Percentiles rank a stretch among this genome's conserved stretches.
Evolutionary conservation across 129 eudicot genomes (phyloP).

Genomic region (Solidago caesia): DNA sequence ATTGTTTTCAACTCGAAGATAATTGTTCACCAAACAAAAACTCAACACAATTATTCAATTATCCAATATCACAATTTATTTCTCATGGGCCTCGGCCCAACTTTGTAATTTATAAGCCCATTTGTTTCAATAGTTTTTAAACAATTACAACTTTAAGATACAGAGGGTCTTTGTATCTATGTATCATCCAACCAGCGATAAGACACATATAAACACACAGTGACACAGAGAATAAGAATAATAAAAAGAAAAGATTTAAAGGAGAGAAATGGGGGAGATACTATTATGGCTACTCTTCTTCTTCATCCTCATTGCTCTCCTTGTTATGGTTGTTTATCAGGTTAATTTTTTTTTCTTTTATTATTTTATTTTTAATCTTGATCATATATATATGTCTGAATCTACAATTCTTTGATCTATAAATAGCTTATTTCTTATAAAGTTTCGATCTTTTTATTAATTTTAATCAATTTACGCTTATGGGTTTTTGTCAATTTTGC

Average conservation of each 20-base stretch:
- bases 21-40: too few relatives aligned
- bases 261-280: slow-evolving; percentile 52
- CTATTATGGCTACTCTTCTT: slow-evolving; percentile 79
- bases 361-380: not conserved
- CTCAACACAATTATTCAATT: too few relatives aligned
- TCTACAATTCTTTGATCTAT: slow-evolving; percentile 22
- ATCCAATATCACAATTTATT: too few relatives aligned
- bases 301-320: slow-evolving; percentile 74
- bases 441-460: slow-evolving; percentile 1
- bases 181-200: not conserved
- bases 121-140: too few relatives aligned
- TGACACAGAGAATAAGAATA: too few relatives aligned
- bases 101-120: too few relatives aligned
- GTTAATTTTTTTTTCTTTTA: slow-evolving; percentile 29
- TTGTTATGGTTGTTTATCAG: slow-evolving; percentile 83
- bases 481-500: slow-evolving; percentile 10
- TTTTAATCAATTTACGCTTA: not conserved
- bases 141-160: not conserved
- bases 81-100: too few relatives aligned
- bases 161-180: not conserved
- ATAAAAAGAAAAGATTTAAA: not conserved
- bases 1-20: too few relatives aligned
- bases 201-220: not conserved
- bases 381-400: not conserved
- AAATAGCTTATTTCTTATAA: slow-evolving; percentile 2